A percentile compares a stretch with the other conserved stretches of the same genome.
Conservation (phyloP, 495 filamentous ascomycete genomes). For the Lasiosphaeria ovina region DNA sequence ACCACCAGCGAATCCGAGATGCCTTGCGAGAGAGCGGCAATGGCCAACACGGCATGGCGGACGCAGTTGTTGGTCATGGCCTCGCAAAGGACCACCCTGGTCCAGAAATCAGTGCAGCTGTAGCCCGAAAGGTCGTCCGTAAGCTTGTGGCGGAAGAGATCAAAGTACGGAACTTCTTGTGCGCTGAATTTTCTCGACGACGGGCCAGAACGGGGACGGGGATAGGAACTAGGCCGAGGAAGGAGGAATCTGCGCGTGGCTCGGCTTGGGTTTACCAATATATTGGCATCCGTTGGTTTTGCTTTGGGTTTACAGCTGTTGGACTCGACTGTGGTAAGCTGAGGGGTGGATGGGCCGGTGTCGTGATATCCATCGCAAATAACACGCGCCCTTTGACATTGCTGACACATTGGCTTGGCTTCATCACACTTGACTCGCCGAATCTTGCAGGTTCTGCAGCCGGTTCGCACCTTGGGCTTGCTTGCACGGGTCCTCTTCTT, state of each 20-base stretch:
- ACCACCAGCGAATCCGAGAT: conserved; percentile 4
- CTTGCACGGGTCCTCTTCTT: conserved; percentile 13
- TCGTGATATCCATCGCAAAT: conserved; percentile 54
- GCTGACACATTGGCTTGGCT: conserved; percentile 51
- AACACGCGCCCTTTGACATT: conserved; percentile 53
- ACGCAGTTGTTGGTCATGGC: conserved; percentile 15
- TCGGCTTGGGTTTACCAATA: no score
- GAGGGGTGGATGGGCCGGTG: not conserved
- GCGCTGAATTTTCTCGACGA: not conserved
- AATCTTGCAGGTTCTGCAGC: conserved; percentile 34
- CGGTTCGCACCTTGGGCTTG: conserved; percentile 32
- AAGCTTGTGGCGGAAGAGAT: conserved; percentile 15
- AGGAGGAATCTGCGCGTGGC: no score
- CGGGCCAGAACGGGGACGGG: conserved; percentile 1
- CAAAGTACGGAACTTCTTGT: conserved; percentile 17
- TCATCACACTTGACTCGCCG: conserved; percentile 59
- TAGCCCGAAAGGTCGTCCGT: conserved; percentile 16
- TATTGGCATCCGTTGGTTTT: no score
- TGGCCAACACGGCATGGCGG: conserved; percentile 18
- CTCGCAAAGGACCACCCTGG: conserved; percentile 20
- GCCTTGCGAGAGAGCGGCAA: conserved; percentile 16
- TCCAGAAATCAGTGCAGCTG: conserved; percentile 20
- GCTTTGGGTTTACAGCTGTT: not conserved
- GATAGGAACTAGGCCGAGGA: not conserved
- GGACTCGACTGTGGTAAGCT: not conserved